Percentiles rank a stretch among this genome's conserved stretches.
These are phyloP conservation scores for Fusarium sp. DNA, from an alignment of 2,329 filamentous ascomycete species.

Conservation along the genomic window DNA sequence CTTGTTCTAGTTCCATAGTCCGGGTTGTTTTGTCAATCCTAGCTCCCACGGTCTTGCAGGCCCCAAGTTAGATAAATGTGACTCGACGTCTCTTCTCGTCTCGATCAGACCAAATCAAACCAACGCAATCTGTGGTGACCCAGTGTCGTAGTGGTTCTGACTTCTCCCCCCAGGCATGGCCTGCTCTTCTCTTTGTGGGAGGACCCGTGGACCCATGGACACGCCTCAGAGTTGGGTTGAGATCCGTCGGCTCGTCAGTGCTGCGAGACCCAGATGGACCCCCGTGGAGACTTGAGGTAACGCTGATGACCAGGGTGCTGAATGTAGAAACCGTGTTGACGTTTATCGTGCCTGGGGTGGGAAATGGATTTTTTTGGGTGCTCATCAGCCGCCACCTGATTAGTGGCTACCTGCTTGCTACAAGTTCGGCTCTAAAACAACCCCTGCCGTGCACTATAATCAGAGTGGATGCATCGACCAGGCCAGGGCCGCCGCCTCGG, in stretches of 20 bases:
- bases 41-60: constrained; percentile 13
- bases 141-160: constrained; percentile 29
- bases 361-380: constrained; percentile 1
- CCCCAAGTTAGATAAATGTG: constrained; percentile 10
- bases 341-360: constrained; percentile 22
- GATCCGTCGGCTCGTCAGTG: constrained; percentile 56
- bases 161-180: constrained; percentile 29
- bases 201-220: constrained; percentile 48
- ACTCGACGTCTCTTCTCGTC: constrained; percentile 2
- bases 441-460: constrained; percentile 53
- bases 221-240: constrained; percentile 55
- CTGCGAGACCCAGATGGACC: constrained; percentile 56
- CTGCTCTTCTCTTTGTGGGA: constrained; percentile 44
- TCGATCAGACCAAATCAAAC: constrained; percentile 9
- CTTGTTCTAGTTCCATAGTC: neutral
- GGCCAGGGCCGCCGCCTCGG: constrained; percentile 54
- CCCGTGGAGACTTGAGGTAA: constrained; percentile 53
- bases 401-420: constrained; percentile 47
- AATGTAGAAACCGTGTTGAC: constrained; percentile 52
- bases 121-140: constrained; percentile 31
- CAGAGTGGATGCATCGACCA: constrained; percentile 51
- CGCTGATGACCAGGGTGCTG: constrained; percentile 49
- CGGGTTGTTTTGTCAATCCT: neutral
- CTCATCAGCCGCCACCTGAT: constrained; percentile 17
- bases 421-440: constrained; percentile 48